Conservation (phyloP, 768 basidiomycete species). For the Mycena pura region DNA sequence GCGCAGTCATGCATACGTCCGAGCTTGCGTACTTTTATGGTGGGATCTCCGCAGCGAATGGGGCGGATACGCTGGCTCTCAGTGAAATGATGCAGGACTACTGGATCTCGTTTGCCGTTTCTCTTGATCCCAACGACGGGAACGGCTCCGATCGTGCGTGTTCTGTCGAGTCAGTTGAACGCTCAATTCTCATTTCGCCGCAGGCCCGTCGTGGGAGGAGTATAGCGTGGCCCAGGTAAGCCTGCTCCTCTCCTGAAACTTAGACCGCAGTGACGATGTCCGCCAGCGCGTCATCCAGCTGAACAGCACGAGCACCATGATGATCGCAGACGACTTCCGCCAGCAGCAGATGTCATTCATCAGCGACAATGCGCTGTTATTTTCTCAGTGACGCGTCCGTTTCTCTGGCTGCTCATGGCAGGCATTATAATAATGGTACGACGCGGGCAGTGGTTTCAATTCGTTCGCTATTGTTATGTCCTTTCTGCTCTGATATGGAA, state of each 20-base stretch:
- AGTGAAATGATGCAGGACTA: constrained; percentile 38
- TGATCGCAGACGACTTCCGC: not conserved
- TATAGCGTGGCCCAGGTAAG: not conserved
- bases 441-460: too few species aligned
- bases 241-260: not conserved
- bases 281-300: not conserved
- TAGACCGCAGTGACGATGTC: not conserved
- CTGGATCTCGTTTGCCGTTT: constrained; percentile 41
- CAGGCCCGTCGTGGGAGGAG: not conserved
- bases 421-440: too few species aligned
- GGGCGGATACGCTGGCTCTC: constrained; percentile 9
- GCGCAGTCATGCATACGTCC: constrained; percentile 11
- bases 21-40: constrained; percentile 19
- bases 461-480: too few species aligned
- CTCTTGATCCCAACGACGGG: constrained; percentile 39
- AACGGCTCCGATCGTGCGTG: constrained; percentile 28
- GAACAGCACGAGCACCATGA: not conserved
- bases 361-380: not conserved
- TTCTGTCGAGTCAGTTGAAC: not conserved
- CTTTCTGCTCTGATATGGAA: too few species aligned
- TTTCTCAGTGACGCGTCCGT: not conserved
- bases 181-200: not conserved
- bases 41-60: not conserved
- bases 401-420: too few species aligned
- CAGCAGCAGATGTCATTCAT: not conserved